These are phyloP conservation scores for Neurospora discreta DNA, from an alignment of 495 filamentous ascomycete genomes.

Conservation along the genomic window DNA sequence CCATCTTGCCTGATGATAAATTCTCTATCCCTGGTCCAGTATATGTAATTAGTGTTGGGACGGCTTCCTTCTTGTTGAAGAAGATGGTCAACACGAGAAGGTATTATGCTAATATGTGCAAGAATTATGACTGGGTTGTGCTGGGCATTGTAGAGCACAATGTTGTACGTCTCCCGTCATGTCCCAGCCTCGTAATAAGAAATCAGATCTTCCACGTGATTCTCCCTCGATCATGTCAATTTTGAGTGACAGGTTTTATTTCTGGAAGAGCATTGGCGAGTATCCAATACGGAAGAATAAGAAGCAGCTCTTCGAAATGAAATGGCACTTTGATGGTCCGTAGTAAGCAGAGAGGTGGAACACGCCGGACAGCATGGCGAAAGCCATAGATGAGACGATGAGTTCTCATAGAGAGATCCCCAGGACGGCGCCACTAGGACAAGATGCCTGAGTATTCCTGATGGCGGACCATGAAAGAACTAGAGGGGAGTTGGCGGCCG, in stretches of 20 bases:
- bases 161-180: background rate
- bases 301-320: slow-evolving; percentile 26
- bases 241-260: slow-evolving; percentile 18
- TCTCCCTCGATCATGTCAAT: background rate
- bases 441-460: slow-evolving; percentile 30
- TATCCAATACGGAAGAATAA: slow-evolving; percentile 26
- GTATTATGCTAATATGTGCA: background rate
- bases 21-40: background rate
- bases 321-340: slow-evolving; percentile 22
- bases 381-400: slow-evolving; percentile 27
- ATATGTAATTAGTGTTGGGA: background rate
- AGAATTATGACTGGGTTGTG: no score
- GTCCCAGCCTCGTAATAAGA: background rate
- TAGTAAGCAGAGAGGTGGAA: slow-evolving; percentile 22
- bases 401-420: slow-evolving; percentile 27
- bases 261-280: slow-evolving; percentile 11
- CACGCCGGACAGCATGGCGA: slow-evolving; percentile 25
- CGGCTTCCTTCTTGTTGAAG: background rate
- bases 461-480: slow-evolving; percentile 23
- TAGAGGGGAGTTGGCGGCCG: slow-evolving; percentile 22
- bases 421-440: slow-evolving; percentile 33
- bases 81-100: background rate
- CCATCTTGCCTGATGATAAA: background rate
- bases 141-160: background rate
- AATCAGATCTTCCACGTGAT: fast-evolving